These are phyloP conservation scores for Leishmania lainsoni DNA, from an alignment of 208 protist species.

Conservation along the genomic window DNA sequence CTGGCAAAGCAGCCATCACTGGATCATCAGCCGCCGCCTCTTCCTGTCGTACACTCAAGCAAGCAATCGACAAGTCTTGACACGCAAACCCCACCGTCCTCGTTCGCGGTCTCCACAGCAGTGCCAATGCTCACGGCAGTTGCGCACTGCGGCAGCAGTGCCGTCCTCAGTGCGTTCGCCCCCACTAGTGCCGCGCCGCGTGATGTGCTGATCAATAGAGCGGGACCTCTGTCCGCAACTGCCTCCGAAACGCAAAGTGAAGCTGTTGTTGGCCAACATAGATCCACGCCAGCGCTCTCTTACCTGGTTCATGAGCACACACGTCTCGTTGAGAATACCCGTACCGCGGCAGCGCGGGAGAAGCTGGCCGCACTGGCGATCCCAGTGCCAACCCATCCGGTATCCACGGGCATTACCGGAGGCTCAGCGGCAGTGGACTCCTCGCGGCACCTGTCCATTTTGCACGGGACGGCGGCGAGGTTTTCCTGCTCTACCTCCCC, in stretches of 20 bases:
- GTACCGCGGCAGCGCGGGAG: neutral
- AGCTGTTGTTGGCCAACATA: neutral
- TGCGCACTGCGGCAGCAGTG: neutral
- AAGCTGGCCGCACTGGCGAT: conserved; percentile 1
- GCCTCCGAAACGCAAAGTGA: neutral
- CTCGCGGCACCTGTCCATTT: neutral
- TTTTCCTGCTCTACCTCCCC: neutral
- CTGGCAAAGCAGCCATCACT: neutral
- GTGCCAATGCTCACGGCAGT: neutral
- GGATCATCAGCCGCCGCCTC: neutral
- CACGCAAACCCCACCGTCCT: no score
- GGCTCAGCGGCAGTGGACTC: neutral
- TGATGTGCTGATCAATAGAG: neutral
- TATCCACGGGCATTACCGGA: neutral
- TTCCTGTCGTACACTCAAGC: neutral
- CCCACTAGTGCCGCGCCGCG: neutral
- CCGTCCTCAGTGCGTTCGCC: neutral
- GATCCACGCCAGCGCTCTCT: neutral
- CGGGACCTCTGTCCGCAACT: neutral
- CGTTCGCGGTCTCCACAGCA: neutral
- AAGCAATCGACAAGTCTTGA: neutral
- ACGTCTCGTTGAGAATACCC: neutral
- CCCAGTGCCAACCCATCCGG: neutral
- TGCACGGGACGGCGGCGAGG: neutral
- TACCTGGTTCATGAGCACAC: neutral